These are phyloP conservation scores for Candida hispaniensis DNA, from an alignment of 805 yeast species.

Conservation along the genomic window DNA sequence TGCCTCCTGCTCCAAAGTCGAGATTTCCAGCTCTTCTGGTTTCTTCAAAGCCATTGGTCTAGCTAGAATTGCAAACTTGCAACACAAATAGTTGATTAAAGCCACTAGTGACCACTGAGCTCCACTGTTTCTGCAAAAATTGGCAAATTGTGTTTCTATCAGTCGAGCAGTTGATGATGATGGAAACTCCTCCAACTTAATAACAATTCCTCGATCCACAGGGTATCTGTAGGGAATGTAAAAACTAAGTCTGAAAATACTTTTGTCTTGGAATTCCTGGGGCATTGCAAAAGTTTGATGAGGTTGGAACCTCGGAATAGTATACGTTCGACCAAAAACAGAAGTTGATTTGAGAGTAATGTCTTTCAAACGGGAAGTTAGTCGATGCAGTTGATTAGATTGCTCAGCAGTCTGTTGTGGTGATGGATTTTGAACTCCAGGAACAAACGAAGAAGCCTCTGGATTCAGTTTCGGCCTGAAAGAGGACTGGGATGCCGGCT, in stretches of 20 bases:
- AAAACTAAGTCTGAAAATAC: constrained; percentile 5
- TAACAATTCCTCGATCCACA: constrained; percentile 2
- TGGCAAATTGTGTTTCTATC: constrained; percentile 12
- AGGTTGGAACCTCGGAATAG: constrained; percentile 2
- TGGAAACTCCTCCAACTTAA: constrained; percentile 5
- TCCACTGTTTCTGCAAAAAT: constrained; percentile 5
- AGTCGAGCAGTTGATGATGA: constrained; percentile 4
- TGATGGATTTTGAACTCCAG: not conserved
- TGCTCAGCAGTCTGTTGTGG: constrained; percentile 19
- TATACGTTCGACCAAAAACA: constrained; percentile 2
- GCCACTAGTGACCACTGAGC: constrained; percentile 11
- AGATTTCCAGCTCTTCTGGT: too few species aligned
- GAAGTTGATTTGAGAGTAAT: constrained; percentile 4
- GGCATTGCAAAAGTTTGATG: constrained; percentile 14
- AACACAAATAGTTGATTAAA: constrained; percentile 7
- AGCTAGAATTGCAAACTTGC: constrained; percentile 11
- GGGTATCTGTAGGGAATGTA: constrained; percentile 13
- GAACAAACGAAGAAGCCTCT: constrained; percentile 1
- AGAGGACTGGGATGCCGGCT: constrained; percentile 2
- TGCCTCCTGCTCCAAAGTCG: too few species aligned
- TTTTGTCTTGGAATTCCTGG: constrained; percentile 10
- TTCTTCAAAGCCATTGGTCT: too few species aligned
- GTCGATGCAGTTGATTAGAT: constrained; percentile 17
- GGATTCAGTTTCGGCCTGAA: constrained; percentile 10
- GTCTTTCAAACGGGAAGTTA: constrained; percentile 2